Percentiles rank a stretch among this genome's conserved stretches.
phyloP scores from a whole-genome alignment of 1,284 basidiomycete genomes.

The Ustilago curta region DNA sequence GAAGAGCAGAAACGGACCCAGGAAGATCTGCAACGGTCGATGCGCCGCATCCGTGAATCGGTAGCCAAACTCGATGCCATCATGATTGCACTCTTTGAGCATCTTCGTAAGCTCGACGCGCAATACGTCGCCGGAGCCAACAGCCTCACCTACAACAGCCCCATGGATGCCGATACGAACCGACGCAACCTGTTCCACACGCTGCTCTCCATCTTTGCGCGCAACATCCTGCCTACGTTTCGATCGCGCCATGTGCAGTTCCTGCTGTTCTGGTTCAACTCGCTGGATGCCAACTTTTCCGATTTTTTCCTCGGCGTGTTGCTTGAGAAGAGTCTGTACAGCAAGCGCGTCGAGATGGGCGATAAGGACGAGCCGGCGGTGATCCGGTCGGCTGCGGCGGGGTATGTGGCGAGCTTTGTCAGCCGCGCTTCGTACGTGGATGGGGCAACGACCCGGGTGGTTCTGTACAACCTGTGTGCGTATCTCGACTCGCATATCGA shows the following conservation, averaged over 20 bases:
- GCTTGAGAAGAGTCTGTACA: slow-evolving; percentile 86
- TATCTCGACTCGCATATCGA: slow-evolving; percentile 78
- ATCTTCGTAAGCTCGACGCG: slow-evolving; percentile 74
- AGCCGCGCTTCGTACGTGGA: slow-evolving; percentile 90
- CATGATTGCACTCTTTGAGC: slow-evolving; percentile 83
- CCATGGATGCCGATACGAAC: slow-evolving; percentile 44
- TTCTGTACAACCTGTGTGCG: slow-evolving; percentile 84
- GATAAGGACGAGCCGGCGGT: slow-evolving; percentile 57
- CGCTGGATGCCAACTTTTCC: slow-evolving; percentile 86
- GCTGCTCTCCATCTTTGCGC: slow-evolving; percentile 91
- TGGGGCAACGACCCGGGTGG: slow-evolving; percentile 79
- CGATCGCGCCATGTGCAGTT: slow-evolving; percentile 98
- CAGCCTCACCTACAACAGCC: slow-evolving; percentile 37
- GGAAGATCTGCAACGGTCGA: slow-evolving; percentile 43
- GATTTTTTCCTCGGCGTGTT: slow-evolving; percentile 94
- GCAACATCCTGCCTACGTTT: slow-evolving; percentile 91
- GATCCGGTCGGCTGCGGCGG: slow-evolving; percentile 64
- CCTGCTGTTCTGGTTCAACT: slow-evolving; percentile 93
- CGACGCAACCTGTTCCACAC: slow-evolving; percentile 76
- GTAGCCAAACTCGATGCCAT: slow-evolving; percentile 91
- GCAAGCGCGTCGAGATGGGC: slow-evolving; percentile 29
- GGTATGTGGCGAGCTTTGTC: slow-evolving; percentile 80
- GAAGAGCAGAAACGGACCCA: slow-evolving; percentile 44
- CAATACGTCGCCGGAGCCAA: slow-evolving; percentile 42
- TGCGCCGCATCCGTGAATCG: slow-evolving; percentile 79